Conservation (phyloP, 371 early-diverging fungal genomes). For the Mortierella sp. region DNA sequence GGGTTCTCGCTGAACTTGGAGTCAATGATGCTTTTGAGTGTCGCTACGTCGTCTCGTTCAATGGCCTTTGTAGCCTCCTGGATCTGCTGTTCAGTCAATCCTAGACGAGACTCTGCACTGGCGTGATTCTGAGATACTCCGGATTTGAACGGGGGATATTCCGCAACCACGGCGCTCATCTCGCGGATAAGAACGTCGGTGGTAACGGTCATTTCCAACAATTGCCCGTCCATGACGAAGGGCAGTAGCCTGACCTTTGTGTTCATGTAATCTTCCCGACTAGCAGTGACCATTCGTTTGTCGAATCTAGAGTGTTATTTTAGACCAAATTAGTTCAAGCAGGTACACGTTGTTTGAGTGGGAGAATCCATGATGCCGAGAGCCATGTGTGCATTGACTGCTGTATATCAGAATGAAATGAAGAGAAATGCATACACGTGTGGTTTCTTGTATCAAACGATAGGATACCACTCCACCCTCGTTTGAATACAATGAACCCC, state of each 20-base stretch:
- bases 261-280: conserved; percentile 61
- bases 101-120: conserved; percentile 20
- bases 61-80: conserved; percentile 39
- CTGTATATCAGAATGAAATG: neutral
- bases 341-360: neutral
- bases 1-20: conserved; percentile 22
- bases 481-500: too few relatives aligned
- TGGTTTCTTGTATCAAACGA: neutral
- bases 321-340: neutral
- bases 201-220: conserved; percentile 33
- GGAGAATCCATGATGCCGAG: neutral
- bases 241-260: conserved; percentile 61
- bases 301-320: conserved; percentile 60
- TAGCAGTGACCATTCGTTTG: conserved; percentile 63
- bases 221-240: conserved; percentile 41
- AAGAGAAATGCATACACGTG: conserved; percentile 9
- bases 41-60: conserved; percentile 41
- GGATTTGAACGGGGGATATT: conserved; percentile 28
- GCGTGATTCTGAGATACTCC: conserved; percentile 20
- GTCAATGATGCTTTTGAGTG: conserved; percentile 39
- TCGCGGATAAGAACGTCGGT: conserved; percentile 43
- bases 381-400: neutral
- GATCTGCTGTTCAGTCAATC: conserved; percentile 42
- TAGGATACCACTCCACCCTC: conserved; percentile 8
- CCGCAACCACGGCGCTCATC: conserved; percentile 38